Base-by-base conservation (phyloP, 192 early-diverging fungal genomes). In the Backusella tuberculispora region DNA sequence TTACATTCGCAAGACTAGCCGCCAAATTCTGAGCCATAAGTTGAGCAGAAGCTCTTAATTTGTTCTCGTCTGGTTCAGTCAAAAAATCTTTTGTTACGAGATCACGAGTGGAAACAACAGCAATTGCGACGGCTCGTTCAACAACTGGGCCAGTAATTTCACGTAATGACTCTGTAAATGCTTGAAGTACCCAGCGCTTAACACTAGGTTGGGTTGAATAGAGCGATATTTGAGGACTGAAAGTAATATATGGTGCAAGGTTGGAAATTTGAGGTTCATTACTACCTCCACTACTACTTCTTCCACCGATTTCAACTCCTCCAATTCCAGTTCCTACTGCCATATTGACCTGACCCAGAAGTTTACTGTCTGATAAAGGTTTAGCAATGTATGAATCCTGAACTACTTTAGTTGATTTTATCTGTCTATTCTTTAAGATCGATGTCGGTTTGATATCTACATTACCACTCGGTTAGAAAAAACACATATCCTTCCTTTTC, bases 81-180 rank as follows among this genome's bases (percentile, higher is more conserved):
- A 93, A 92, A 87, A 98, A 98, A 78, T 99, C 98, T 83, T 98
- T 99, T 60, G 92, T 80, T 19, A 99, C 88, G 37, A 98, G 86
- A 76, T 98, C 97, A 4, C 95, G 88, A 5, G 95, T 98, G 38
- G 95, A 94, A 70, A 95, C 93, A 2, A 91, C 87, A 4, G 97
- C 96, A 76, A 99, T 98, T 1, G 92, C 90, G 1, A 98, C 95
- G 19, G 96, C 93, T 66, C 97, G 87, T 60, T 96, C 96, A 6
- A 99, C 95, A 13, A 98, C 95, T 10, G 95, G 93, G 0, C 89
- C 88, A 47, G 96, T 93, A 63, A 86, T 89, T 76, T 79, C 77
- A 34, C 77, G 53, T 45, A 79, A 41, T 0, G 77, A 47, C 7
- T 63, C 66, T 29, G 66, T 74, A 26, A 79, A 40, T 19, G 73